Percentiles rank a stretch among this genome's conserved stretches.
phyloP scores from a whole-genome alignment of 164 flowering plant species.

The Dillenia turbinata region DNA sequence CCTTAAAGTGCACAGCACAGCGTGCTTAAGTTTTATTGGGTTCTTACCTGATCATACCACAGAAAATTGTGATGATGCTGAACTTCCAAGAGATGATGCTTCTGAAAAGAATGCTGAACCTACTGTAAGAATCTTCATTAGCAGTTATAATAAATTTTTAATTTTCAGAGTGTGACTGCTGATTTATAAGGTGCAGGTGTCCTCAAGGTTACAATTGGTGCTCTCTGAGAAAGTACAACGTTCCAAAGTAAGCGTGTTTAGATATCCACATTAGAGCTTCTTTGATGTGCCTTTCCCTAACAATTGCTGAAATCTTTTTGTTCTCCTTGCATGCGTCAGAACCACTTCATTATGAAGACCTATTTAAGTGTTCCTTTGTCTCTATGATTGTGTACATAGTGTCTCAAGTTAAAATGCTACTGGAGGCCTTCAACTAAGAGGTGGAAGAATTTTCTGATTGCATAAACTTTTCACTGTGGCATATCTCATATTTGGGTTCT shows the following conservation, averaged over 20 bases:
- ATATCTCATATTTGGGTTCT: no score
- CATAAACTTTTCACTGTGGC: no score
- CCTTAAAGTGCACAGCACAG: no score
- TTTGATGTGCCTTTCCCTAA: no score
- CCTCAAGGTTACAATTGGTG: conserved; percentile 64
- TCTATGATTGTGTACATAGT: no score
- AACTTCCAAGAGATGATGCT: conserved; percentile 31
- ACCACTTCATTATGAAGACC: no score
- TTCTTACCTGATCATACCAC: conserved; percentile 6
- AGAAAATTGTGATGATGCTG: conserved; percentile 24
- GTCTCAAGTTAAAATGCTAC: no score
- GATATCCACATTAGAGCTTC: no score
- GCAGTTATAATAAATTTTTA: background rate
- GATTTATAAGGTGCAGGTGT: conserved; percentile 32
- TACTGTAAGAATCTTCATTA: conserved; percentile 32
- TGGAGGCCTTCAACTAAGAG: no score
- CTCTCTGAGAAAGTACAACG: conserved; percentile 71
- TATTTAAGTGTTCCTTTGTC: background rate
- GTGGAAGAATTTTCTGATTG: no score
- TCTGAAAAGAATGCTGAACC: conserved; percentile 34
- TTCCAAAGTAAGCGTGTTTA: conserved; percentile 39
- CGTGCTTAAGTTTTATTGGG: background rate
- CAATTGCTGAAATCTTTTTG: no score
- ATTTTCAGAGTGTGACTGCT: conserved; percentile 1
- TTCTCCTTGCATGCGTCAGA: no score